Conservation (phyloP, 2,329 filamentous ascomycete genomes). For the Colletotrichum sansevieriae region DNA sequence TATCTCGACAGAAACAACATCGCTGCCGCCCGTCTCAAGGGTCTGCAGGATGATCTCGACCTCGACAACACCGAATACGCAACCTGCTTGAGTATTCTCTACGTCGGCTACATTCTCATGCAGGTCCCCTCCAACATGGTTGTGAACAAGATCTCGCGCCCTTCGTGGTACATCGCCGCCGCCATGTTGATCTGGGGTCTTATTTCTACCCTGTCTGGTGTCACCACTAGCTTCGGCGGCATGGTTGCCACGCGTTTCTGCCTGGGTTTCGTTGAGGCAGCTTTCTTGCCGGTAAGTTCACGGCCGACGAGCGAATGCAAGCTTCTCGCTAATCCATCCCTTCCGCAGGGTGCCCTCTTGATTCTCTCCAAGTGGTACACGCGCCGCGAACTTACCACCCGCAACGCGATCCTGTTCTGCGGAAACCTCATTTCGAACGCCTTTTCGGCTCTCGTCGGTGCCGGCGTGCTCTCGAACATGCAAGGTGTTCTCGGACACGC, state of each 20-base stretch:
- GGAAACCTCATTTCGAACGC: slow-evolving; percentile 72
- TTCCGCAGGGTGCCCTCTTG: slow-evolving; percentile 62
- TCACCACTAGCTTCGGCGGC: slow-evolving; percentile 63
- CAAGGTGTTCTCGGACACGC: slow-evolving; percentile 65
- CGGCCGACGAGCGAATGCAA: too few relatives aligned
- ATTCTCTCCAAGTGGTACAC: slow-evolving; percentile 78
- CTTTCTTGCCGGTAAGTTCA: slow-evolving; percentile 64
- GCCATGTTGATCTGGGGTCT: slow-evolving; percentile 72
- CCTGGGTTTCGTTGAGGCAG: slow-evolving; percentile 73
- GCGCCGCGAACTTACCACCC: slow-evolving; percentile 65
- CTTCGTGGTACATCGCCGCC: slow-evolving; percentile 63
- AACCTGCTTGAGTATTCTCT: slow-evolving; percentile 73
- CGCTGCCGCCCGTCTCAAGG: slow-evolving; percentile 74
- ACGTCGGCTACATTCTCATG: slow-evolving; percentile 76
- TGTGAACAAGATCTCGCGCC: slow-evolving; percentile 66
- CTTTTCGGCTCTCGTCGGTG: slow-evolving; percentile 70
- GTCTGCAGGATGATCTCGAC: slow-evolving; percentile 71
- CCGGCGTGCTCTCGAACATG: slow-evolving; percentile 71
- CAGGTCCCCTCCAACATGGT: slow-evolving; percentile 71
- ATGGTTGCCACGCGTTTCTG: slow-evolving; percentile 71
- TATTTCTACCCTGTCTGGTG: slow-evolving; percentile 69
- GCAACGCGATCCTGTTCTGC: slow-evolving; percentile 70
- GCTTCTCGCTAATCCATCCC: too few relatives aligned
- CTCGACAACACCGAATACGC: slow-evolving; percentile 72
- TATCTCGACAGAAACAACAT: slow-evolving; percentile 79